These are phyloP conservation scores for Musa balbisiana DNA, from an alignment of 202 grass and related monocot species.

Conservation along the genomic window DNA sequence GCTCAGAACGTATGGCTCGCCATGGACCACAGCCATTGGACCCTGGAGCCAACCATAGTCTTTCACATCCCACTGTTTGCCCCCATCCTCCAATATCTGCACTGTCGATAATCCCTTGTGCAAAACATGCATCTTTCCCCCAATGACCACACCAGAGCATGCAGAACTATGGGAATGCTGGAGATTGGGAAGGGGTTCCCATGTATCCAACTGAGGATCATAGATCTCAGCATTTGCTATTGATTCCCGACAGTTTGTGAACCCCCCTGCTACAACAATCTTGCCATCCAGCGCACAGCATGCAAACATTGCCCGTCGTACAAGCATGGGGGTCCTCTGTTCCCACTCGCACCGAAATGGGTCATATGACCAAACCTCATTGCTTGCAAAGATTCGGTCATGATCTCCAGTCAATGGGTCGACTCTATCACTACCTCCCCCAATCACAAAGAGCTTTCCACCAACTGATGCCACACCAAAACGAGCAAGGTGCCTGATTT, in stretches of 20 bases:
- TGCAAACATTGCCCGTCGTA: conserved; percentile 87
- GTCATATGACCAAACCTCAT: conserved; percentile 94
- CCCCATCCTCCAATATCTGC: conserved; percentile 76
- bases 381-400: conserved; percentile 87
- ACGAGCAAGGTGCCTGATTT: conserved; percentile 81
- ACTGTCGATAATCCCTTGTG: conserved; percentile 80
- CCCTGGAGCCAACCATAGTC: conserved; percentile 89
- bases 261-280: conserved; percentile 83
- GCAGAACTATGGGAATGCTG: conserved; percentile 75
- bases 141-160: conserved; percentile 79
- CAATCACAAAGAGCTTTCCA: conserved; percentile 91
- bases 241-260: conserved; percentile 82
- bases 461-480: conserved; percentile 66
- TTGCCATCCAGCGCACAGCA: conserved; percentile 80
- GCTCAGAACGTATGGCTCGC: conserved; percentile 78
- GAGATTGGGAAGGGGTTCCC: conserved; percentile 76
- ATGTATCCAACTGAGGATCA: conserved; percentile 55
- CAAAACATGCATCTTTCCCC: conserved; percentile 79
- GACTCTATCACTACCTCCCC: conserved; percentile 88
- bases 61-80: conserved; percentile 59
- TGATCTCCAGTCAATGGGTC: conserved; percentile 91
- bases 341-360: conserved; percentile 55
- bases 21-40: conserved; percentile 72
- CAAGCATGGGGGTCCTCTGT: conserved; percentile 56
- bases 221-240: conserved; percentile 88